Percentiles rank a stretch among this genome's conserved stretches.
Evolutionary conservation across 495 filamentous ascomycete genomes (phyloP).

Genomic region (Neurospora tetrasperma): DNA sequence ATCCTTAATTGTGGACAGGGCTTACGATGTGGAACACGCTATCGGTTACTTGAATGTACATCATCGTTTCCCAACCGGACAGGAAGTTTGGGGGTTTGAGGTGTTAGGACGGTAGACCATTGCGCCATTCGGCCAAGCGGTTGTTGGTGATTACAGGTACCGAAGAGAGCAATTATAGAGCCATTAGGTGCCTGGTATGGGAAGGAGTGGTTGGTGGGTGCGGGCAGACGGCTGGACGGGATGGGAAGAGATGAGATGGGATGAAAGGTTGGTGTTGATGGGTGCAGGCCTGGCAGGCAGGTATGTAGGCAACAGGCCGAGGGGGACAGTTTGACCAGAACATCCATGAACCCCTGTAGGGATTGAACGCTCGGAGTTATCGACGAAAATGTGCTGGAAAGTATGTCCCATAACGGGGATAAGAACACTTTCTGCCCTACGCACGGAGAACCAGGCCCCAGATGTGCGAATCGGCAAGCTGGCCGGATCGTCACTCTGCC

Average conservation of each 20-base stretch:
- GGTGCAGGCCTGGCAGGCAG: neutral
- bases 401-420: neutral
- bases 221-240: neutral
- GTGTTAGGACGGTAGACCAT: neutral
- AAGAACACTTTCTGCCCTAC: neutral
- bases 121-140: neutral
- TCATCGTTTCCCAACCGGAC: neutral
- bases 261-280: neutral
- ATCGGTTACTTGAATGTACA: neutral
- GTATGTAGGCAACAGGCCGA: neutral
- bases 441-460: neutral
- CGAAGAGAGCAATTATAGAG: neutral
- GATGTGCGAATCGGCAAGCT: neutral
- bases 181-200: neutral
- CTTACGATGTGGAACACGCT: neutral
- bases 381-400: neutral
- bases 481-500: neutral
- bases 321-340: neutral
- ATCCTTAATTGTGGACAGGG: neutral
- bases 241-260: neutral
- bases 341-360: neutral
- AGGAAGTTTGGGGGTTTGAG: neutral
- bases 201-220: neutral
- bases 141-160: neutral
- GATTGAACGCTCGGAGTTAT: neutral